Evolutionary conservation across 2,329 filamentous ascomycete species (phyloP), one percentile per base, ranked within the genome.

Genomic region (Paracorniculantispora psalliotae): DNA sequence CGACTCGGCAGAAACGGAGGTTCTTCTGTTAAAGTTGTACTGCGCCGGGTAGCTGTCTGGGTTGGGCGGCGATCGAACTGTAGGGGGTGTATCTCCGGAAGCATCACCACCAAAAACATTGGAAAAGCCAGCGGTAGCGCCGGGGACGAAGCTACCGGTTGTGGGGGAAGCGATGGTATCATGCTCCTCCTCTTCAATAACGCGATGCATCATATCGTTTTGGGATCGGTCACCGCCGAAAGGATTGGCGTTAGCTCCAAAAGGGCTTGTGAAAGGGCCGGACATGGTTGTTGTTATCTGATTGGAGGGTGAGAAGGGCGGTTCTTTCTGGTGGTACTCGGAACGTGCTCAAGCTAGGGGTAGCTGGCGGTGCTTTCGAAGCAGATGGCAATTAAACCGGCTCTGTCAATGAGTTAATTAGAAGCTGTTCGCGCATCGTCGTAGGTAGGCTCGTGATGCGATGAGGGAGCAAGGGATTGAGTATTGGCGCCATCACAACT

Each of bases 1-100:
- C 1, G 93, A 97, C 76, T 99, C 94, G 53, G 94, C 94, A 43
- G 94, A 97, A 56, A 99, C 94, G 3, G 94, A 97, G 41, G 92
- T 97, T 67, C 94, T 90, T 63, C 94, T 89, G 67, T 86, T 90
- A 75, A 96, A 88, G 73, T 96, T 96, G 77, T 97, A 97, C 73
- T 97, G 92, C 66, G 85, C 89, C 59, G 94, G 94, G 70, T 96
- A 91, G 67, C 85, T 86, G 64, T 90, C 86, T 41, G 82, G 76
- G 61, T 84, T 83, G 59, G 81, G 80, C 23, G 79, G 71, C 66
- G 73, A 73, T 71, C 80, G 70, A 66, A 78, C 68, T 61, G 78
- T 76, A 15, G 78, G 75, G 21, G 78, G 78, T 21, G 70, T 66
- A 46, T 83, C 81, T 28, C 72, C 65, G 35, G 73, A 72, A 63